Conservation (phyloP, 352 stramenopile species). For the Phytophthora sp. region DNA sequence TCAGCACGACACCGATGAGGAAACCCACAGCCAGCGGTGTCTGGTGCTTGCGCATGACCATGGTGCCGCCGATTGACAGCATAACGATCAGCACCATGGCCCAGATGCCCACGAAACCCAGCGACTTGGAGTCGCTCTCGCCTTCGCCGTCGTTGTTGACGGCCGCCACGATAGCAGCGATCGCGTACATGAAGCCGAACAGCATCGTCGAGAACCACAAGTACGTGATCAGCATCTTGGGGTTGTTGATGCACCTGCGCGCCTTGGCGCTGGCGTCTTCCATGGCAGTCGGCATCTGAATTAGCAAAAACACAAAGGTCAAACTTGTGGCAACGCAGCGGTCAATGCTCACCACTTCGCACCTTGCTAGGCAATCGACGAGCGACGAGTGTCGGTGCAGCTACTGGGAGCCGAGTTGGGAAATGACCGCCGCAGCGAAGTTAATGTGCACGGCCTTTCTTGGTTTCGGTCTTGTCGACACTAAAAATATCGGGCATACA, state of each 20-base stretch:
- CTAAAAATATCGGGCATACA: conserved; percentile 25
- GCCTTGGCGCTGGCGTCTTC: conserved; percentile 63
- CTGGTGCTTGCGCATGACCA: conserved; percentile 92
- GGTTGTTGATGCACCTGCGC: conserved; percentile 77
- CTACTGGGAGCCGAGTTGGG: conserved; percentile 25
- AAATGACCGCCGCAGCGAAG: conserved; percentile 7
- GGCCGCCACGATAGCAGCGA: conserved; percentile 86
- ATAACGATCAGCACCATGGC: conserved; percentile 83
- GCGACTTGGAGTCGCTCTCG: conserved; percentile 76
- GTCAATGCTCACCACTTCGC: background rate
- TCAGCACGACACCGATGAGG: conserved; percentile 91
- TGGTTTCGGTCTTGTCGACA: conserved; percentile 13
- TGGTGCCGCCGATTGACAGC: conserved; percentile 83
- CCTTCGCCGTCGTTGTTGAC: conserved; percentile 74
- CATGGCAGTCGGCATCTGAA: conserved; percentile 63
- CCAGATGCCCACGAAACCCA: conserved; percentile 85
- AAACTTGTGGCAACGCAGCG: background rate
- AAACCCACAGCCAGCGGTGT: conserved; percentile 88
- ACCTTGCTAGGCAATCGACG: conserved; percentile 14
- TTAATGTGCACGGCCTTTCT: conserved; percentile 24
- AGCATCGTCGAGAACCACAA: conserved; percentile 85
- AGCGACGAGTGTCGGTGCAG: background rate
- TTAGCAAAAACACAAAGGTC: background rate
- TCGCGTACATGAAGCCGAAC: conserved; percentile 87
- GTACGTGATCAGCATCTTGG: conserved; percentile 86